A percentile compares a stretch with the other conserved stretches of the same genome.
phyloP scores from a whole-genome alignment of 2,329 filamentous ascomycete genomes.

The Zalaria obscura region DNA sequence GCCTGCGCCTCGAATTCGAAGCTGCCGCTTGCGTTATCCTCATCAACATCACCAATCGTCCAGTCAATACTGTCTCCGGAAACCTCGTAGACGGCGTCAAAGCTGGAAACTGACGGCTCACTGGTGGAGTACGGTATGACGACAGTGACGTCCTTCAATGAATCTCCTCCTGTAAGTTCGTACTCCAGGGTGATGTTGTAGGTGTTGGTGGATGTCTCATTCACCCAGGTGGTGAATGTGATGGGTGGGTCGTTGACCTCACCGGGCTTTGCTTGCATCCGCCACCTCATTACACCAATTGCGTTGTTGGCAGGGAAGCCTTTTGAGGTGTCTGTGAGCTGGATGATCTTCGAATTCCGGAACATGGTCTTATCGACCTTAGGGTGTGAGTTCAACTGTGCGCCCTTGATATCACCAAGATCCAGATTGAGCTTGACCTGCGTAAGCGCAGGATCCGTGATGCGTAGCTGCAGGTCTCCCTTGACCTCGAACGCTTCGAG shows the following conservation, averaged over 20 bases:
- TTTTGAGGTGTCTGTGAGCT: conserved; percentile 75
- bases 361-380: conserved; percentile 89
- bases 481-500: conserved; percentile 78
- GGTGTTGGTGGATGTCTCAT: conserved; percentile 65
- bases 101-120: conserved; percentile 82
- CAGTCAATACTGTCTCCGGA: conserved; percentile 87
- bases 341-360: conserved; percentile 68
- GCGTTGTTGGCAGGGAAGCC: conserved; percentile 92
- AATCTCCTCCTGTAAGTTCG: conserved; percentile 69
- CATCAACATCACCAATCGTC: conserved; percentile 76
- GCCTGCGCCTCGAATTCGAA: conserved; percentile 94
- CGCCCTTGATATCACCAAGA: conserved; percentile 64
- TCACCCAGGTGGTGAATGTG: conserved; percentile 95
- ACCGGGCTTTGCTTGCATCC: conserved; percentile 66
- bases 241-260: conserved; percentile 75
- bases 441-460: conserved; percentile 75
- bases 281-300: conserved; percentile 88
- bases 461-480: conserved; percentile 82
- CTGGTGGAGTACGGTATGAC: conserved; percentile 73
- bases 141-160: conserved; percentile 72
- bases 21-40: conserved; percentile 66
- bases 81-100: conserved; percentile 88
- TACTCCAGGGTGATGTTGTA: conserved; percentile 93
- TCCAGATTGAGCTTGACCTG: conserved; percentile 78
- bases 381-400: conserved; percentile 87